phyloP scores from a whole-genome alignment of 1,284 basidiomycete genomes.

The Entoloma clypeatum region DNA sequence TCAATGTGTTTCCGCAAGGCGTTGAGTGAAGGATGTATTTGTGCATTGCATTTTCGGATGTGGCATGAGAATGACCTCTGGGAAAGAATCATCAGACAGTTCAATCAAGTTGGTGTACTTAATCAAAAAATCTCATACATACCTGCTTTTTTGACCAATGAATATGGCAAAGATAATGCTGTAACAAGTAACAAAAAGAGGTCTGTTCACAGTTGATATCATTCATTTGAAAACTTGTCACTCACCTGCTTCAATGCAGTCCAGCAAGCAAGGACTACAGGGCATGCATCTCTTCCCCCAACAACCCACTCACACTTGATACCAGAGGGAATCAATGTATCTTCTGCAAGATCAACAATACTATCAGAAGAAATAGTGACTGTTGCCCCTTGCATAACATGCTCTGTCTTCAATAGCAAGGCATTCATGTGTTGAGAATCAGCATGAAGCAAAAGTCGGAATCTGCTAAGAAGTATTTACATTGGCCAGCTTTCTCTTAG shows the following conservation, averaged over 20 bases:
- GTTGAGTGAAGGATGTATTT: conserved; percentile 13
- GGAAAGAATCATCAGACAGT: conserved; percentile 3
- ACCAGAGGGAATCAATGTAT: conserved; percentile 15
- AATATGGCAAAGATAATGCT: conserved; percentile 16
- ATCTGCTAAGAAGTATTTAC: conserved; percentile 18
- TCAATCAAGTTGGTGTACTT: neutral
- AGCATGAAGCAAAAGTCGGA: conserved; percentile 14
- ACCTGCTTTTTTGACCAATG: conserved; percentile 14
- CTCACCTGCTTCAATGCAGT: conserved; percentile 18
- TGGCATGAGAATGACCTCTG: conserved; percentile 7
- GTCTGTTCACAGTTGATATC: neutral
- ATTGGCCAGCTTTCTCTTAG: neutral
- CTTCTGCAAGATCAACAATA: conserved; percentile 17
- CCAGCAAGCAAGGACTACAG: conserved; percentile 20
- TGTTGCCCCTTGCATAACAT: conserved; percentile 19
- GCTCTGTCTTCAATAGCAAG: conserved; percentile 6
- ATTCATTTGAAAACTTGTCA: conserved; percentile 7
- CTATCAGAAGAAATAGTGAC: conserved; percentile 18
- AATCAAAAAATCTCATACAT: conserved; percentile 3
- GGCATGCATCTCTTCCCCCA: conserved; percentile 16
- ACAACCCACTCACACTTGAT: conserved; percentile 23
- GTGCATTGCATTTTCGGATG: conserved; percentile 20
- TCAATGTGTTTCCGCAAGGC: conserved; percentile 20
- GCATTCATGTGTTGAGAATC: neutral
- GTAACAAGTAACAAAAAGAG: neutral